Evolutionary conservation across 768 basidiomycete species (phyloP), one percentile per base, ranked within the genome.

Genomic region (Phanerochaete carnosa): DNA sequence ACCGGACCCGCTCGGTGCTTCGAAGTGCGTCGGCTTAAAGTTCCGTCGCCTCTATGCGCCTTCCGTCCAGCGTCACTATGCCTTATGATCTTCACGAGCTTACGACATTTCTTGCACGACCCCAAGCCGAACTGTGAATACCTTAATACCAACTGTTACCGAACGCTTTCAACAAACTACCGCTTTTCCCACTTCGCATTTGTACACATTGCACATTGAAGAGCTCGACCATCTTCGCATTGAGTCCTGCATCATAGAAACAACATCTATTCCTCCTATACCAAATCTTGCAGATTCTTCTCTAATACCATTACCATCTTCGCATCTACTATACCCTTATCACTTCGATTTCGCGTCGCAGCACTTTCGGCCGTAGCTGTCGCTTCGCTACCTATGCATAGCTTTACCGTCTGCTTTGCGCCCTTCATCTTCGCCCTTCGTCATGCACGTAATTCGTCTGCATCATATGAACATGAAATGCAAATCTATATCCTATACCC

Each of bases 41-140:
- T 43, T 43, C 39, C 39, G 39, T 43, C 39, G 39, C 39, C 39
- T 9, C 39, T 39, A 55, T 55, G 54, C 54, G 29, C 32, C 35
- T 26, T 22, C 28, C 51, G 23, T 43, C 54, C 35, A 25, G 25
- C 25, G 33, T 32, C 29, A 33, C 33, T 55, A 55, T 55, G 54
- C 54, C 54, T 43, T 55, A 55, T 55, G 54, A 55, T 55, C 19
- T 33, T 55, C 52, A 55, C 54, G 54, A 55, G 28, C 54, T 55
- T 12, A 55, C 54, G 54, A 55, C 35, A 16, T 26, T 6, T 39
- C 54, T 23, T 55, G 37, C 54, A 28, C 33, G 30, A 23, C 22
- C 11, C 35, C 23, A n/a, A 37, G 25, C 5, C 54, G 32, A 11
- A 33, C 35, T 15, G 30, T 37, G 6, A 37, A 28, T 43, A 43